Conservation (phyloP, 768 basidiomycete species). For the Tylopilus cervinicoccineus region DNA sequence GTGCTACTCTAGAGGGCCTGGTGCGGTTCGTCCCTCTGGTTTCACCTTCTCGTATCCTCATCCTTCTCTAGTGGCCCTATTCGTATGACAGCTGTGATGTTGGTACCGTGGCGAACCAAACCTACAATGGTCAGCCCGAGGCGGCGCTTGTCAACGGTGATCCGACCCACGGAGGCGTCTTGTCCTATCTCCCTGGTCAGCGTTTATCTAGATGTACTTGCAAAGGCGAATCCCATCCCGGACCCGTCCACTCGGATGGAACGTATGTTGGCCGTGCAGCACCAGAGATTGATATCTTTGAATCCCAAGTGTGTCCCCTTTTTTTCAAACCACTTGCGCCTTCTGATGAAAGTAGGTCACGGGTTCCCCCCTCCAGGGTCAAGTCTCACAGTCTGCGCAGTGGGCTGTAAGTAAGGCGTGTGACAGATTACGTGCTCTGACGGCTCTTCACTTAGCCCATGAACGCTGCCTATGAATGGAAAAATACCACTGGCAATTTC, state of each 20-base stretch:
- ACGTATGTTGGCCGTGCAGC: slow-evolving; percentile 77
- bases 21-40: slow-evolving; percentile 34
- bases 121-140: slow-evolving; percentile 56
- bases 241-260: slow-evolving; percentile 73
- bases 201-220: slow-evolving; percentile 88
- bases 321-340: background rate
- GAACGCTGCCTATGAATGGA: slow-evolving; percentile 68
- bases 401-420: slow-evolving; percentile 54
- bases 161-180: slow-evolving; percentile 40
- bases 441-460: slow-evolving; percentile 54
- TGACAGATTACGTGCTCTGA: background rate
- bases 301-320: slow-evolving; percentile 56
- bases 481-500: slow-evolving; percentile 57
- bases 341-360: slow-evolving; percentile 31
- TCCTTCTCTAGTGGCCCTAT: slow-evolving; percentile 63
- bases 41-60: slow-evolving; percentile 4
- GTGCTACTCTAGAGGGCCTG: slow-evolving; percentile 81
- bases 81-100: slow-evolving; percentile 85
- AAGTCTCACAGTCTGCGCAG: slow-evolving; percentile 84
- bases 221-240: slow-evolving; percentile 79
- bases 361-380: slow-evolving; percentile 37
- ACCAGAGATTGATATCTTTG: slow-evolving; percentile 90
- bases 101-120: slow-evolving; percentile 89
- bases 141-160: slow-evolving; percentile 65
- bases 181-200: slow-evolving; percentile 89